Conservation (phyloP, 2,329 filamentous ascomycete genomes). For the Davidsoniella australis region DNA sequence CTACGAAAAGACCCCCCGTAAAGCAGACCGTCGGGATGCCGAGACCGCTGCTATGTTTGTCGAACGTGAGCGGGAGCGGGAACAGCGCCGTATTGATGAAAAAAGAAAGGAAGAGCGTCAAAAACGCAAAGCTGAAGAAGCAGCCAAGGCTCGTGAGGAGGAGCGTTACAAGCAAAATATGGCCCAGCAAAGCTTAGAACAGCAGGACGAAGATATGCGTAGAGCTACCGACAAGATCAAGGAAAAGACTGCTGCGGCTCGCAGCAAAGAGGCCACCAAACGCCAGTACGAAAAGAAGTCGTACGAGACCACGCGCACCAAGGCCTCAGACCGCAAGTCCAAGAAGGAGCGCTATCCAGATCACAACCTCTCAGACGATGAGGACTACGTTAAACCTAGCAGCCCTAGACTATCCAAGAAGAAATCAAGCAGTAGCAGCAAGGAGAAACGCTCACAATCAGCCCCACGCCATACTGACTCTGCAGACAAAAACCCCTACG, state of each 20-base stretch:
- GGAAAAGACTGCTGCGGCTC: constrained; percentile 12
- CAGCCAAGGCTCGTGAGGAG: constrained; percentile 23
- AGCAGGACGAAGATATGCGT: constrained; percentile 18
- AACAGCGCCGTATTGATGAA: constrained; percentile 15
- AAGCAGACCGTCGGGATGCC: neutral
- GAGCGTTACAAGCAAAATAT: constrained; percentile 23
- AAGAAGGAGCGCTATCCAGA: neutral
- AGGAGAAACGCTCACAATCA: neutral
- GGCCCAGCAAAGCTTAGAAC: constrained; percentile 20
- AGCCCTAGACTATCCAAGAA: neutral
- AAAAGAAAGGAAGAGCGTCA: constrained; percentile 21
- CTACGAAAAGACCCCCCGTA: constrained; percentile 6
- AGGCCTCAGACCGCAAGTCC: neutral
- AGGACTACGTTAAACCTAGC: neutral
- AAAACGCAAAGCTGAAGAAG: constrained; percentile 15
- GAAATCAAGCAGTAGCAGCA: constrained; percentile 1
- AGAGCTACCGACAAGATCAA: constrained; percentile 21
- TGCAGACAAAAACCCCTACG: neutral
- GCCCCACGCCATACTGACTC: neutral
- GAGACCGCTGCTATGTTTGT: neutral
- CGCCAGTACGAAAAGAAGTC: neutral
- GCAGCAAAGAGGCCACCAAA: constrained; percentile 19
- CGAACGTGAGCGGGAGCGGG: constrained; percentile 3
- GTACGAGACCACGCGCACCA: neutral
- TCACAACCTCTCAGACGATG: neutral